Conservation (phyloP, 345 rosid genomes). For the Arabidopsis suecica region DNA sequence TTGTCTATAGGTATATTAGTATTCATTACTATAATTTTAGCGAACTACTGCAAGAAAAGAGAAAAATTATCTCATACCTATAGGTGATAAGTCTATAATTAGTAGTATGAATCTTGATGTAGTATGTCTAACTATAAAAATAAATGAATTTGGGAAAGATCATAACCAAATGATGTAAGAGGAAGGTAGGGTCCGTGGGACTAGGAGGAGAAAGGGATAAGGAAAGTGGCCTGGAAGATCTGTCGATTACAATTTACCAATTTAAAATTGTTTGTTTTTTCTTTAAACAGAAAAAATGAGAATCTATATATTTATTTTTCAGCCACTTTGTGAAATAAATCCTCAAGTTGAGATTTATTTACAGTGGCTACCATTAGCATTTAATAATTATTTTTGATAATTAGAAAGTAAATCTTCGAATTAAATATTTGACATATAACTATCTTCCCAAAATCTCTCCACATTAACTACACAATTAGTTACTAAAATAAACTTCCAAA, state of each 20-base stretch:
- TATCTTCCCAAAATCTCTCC: too few relatives aligned
- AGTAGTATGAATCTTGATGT: conserved; percentile 22
- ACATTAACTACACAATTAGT: too few relatives aligned
- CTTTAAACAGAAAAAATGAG: background rate
- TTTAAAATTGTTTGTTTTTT: background rate
- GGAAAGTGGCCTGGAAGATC: conserved; percentile 33
- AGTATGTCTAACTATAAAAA: background rate
- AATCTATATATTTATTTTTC: too few relatives aligned
- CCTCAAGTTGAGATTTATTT: too few relatives aligned
- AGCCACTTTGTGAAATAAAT: too few relatives aligned
- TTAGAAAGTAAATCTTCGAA: too few relatives aligned
- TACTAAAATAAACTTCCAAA: too few relatives aligned
- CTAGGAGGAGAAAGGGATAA: background rate
- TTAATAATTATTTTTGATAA: too few relatives aligned
- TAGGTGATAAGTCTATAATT: background rate
- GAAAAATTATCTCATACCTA: background rate
- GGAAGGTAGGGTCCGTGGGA: conserved; percentile 22
- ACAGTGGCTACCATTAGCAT: too few relatives aligned
- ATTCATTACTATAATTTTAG: background rate
- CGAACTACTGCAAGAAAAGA: background rate
- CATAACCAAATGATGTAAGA: conserved; percentile 5
- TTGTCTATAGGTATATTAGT: background rate
- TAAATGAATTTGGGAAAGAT: conserved; percentile 3
- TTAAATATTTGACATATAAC: too few relatives aligned
- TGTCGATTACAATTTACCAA: conserved; percentile 1